Evolutionary conservation across 2,329 filamentous ascomycete genomes (phyloP).

Genomic region (Fusarium sp.): DNA sequence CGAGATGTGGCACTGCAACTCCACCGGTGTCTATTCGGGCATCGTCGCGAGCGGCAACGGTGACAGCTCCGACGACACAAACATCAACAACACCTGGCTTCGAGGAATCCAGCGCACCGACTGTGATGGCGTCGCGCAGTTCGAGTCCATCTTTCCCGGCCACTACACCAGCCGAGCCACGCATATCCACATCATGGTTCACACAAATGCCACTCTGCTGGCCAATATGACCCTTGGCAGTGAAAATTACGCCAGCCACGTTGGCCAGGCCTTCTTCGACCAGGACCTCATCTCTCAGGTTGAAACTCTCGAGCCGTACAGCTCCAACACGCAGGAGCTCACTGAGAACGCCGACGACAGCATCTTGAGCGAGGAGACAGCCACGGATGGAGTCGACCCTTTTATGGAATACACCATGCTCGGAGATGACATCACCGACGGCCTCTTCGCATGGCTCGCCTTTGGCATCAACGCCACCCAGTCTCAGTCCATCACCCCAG

Average conservation of each 20-base stretch:
- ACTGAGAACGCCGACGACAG: conserved; percentile 66
- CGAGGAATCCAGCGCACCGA: conserved; percentile 56
- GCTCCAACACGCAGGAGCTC: conserved; percentile 57
- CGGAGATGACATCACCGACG: conserved; percentile 63
- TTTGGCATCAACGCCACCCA: conserved; percentile 60
- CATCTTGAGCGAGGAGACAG: conserved; percentile 60
- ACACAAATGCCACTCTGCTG: conserved; percentile 50
- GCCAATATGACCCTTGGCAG: conserved; percentile 51
- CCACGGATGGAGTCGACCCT: conserved; percentile 64
- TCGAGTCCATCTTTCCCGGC: conserved; percentile 58
- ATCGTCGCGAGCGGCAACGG: conserved; percentile 56
- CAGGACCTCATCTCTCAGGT: conserved; percentile 66
- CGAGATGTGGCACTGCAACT: conserved; percentile 61
- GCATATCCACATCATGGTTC: conserved; percentile 61
- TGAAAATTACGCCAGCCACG: conserved; percentile 62
- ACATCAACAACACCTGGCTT: conserved; percentile 51
- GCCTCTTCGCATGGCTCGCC: conserved; percentile 67
- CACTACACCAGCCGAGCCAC: conserved; percentile 59
- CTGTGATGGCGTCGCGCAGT: conserved; percentile 56
- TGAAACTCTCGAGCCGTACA: conserved; percentile 62
- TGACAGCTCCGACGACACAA: conserved; percentile 53
- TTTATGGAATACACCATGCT: conserved; percentile 69
- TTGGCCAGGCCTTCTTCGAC: conserved; percentile 75
- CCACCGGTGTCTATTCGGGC: conserved; percentile 61
- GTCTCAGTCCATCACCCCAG: conserved; percentile 34